phyloP scores from a whole-genome alignment of 2,329 filamentous ascomycete species.

The Sarocladiaceae sp. region DNA sequence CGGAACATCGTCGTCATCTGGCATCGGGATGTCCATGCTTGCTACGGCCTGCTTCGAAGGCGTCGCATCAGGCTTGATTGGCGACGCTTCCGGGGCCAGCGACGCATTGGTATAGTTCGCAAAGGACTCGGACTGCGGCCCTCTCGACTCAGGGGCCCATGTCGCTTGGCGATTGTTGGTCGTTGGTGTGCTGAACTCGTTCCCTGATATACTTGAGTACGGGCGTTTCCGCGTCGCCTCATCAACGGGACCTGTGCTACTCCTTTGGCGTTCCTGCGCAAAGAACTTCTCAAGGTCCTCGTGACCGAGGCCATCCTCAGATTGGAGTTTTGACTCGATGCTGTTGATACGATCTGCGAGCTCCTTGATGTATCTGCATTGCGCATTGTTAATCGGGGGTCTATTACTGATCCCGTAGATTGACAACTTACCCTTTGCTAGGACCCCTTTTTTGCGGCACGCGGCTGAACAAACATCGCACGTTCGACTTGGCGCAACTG shows the following conservation, averaged over 20 bases:
- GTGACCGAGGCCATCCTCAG: slow-evolving; percentile 38
- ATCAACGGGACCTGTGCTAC: slow-evolving; percentile 15
- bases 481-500: slow-evolving; percentile 73
- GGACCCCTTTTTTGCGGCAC: slow-evolving; percentile 86
- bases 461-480: slow-evolving; percentile 78
- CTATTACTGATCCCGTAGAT: background rate
- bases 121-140: slow-evolving; percentile 32
- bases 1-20: slow-evolving; percentile 26
- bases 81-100: slow-evolving; percentile 41
- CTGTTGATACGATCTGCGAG: slow-evolving; percentile 79
- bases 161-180: slow-evolving; percentile 34
- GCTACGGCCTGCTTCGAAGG: slow-evolving; percentile 31
- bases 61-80: slow-evolving; percentile 32
- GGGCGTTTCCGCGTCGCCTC: slow-evolving; percentile 39
- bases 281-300: slow-evolving; percentile 43
- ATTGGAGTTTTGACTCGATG: slow-evolving; percentile 73
- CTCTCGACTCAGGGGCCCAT: slow-evolving; percentile 45
- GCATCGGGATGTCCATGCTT: slow-evolving; percentile 30
- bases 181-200: slow-evolving; percentile 34
- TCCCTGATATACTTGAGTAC: slow-evolving; percentile 42
- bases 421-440: slow-evolving; percentile 68
- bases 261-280: slow-evolving; percentile 22
- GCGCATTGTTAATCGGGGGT: slow-evolving; percentile 13
- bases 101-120: slow-evolving; percentile 34
- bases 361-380: slow-evolving; percentile 80